Evolutionary conservation across 1,284 basidiomycete genomes (phyloP), one percentile per base, ranked within the genome.

Genomic region (Apiotrichum mycotoxinovorans): DNA sequence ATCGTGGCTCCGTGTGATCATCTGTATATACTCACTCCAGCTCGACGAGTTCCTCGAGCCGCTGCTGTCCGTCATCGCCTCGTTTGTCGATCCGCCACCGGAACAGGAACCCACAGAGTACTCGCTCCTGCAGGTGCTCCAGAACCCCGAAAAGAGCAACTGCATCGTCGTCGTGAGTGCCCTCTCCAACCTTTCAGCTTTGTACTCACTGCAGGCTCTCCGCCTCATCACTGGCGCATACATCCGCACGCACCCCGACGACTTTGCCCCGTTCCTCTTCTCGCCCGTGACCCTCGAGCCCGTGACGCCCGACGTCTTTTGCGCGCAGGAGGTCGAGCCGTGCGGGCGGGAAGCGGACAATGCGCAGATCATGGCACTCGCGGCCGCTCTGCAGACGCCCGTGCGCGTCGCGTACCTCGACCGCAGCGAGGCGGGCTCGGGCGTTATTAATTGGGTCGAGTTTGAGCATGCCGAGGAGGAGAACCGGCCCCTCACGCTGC

Each of bases 321-420:
- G 89, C 70, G 81, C 84, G 64, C 79, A 81, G 46, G 84, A 87
- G 61, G 90, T 94, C 30, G 89, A 93, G 63, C 84, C 88, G 1
- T 80, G 85, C 47, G 87, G 88, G 17, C 87, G 86, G 69, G 90
- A 94, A 79, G 90, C 90, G 84, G 91, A 94, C 65, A 86, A 94
- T 65, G 85, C 89, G 22, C 88, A 91, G 68, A 88, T 94, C 63
- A 84, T 83, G 56, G 91, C 91, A 0, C 80, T 95, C 9, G 83
- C 86, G 15, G 80, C 83, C 45, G 87, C 86, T 0, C 76, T 93
- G 30, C 77, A 81, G 40, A 76, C 89, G 49, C 86, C 87, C 56
- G 76, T 92, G 48, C 82, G 84, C 49, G 82, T 92, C 35, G 89
- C 89, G 5, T 92, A 92, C 74, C 81, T 94, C 20, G 89, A 91